Evolutionary conservation across 192 early-diverging fungal species (phyloP).

Genomic region (Podila minutissima): DNA sequence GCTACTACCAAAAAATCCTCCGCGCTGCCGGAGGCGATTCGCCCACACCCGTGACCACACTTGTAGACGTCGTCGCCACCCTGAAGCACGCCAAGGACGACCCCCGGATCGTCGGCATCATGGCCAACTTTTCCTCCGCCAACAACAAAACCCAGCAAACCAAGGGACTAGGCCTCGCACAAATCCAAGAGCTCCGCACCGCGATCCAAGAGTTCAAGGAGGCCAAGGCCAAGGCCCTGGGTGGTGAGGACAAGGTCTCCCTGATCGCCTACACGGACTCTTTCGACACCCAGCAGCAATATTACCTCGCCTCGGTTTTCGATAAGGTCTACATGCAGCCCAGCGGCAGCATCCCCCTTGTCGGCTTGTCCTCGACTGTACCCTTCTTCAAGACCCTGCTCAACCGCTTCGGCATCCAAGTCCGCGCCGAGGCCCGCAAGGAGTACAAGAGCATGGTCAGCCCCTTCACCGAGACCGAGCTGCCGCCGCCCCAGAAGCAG

Average conservation of each 20-base stretch:
- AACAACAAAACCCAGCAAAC: constrained; percentile 18
- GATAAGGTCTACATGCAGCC: constrained; percentile 72
- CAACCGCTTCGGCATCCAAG: constrained; percentile 64
- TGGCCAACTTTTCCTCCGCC: constrained; percentile 51
- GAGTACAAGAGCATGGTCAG: constrained; percentile 69
- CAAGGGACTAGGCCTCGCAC: constrained; percentile 57
- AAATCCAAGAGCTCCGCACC: constrained; percentile 70
- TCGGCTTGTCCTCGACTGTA: constrained; percentile 59
- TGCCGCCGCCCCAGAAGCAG: constrained; percentile 63
- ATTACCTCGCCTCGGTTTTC: constrained; percentile 74
- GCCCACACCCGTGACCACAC: constrained; percentile 23
- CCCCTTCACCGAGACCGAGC: constrained; percentile 59
- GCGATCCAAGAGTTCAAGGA: constrained; percentile 61
- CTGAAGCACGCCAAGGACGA: constrained; percentile 62
- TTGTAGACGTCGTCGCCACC: constrained; percentile 55
- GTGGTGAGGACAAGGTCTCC: constrained; percentile 54
- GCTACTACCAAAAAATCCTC: constrained; percentile 27
- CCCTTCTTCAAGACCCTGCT: constrained; percentile 68
- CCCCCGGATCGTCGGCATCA: constrained; percentile 55
- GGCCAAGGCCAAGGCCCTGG: constrained; percentile 58
- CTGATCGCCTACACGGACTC: constrained; percentile 73
- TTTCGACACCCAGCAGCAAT: constrained; percentile 71
- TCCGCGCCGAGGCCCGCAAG: constrained; percentile 62
- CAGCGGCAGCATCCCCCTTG: constrained; percentile 64
- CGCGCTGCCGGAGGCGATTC: constrained; percentile 35